Percentiles rank a stretch among this genome's conserved stretches.
Conservation (phyloP, 192 early-diverging fungal species). For the Geranomyces michiganensis region DNA sequence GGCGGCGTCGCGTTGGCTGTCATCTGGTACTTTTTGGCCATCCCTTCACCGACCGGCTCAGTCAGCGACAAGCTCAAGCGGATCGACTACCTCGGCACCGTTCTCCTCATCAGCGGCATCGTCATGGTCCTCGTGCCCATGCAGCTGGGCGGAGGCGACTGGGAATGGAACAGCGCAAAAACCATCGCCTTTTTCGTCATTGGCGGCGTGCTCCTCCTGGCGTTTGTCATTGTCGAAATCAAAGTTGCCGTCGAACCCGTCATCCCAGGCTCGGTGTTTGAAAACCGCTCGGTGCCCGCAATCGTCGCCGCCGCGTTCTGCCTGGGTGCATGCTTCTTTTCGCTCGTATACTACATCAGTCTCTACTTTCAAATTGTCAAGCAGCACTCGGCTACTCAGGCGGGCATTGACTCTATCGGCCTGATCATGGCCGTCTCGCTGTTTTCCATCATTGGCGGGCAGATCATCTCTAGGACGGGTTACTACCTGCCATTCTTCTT, state of each 20-base stretch:
- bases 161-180: conserved; percentile 61
- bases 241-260: conserved; percentile 69
- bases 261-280: conserved; percentile 67
- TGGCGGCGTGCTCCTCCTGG: conserved; percentile 46
- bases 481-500: conserved; percentile 67
- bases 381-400: conserved; percentile 68
- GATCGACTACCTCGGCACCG: conserved; percentile 70
- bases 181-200: conserved; percentile 64
- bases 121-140: conserved; percentile 70
- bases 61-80: conserved; percentile 60
- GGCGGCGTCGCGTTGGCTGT: conserved; percentile 66
- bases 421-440: conserved; percentile 75
- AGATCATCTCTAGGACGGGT: conserved; percentile 57
- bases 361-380: conserved; percentile 62
- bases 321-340: conserved; percentile 48
- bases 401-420: conserved; percentile 76
- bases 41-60: conserved; percentile 58
- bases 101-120: conserved; percentile 56
- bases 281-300: conserved; percentile 46
- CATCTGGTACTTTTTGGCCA: conserved; percentile 60
- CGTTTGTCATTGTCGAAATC: conserved; percentile 67
- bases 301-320: conserved; percentile 41
- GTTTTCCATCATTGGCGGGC: conserved; percentile 67
- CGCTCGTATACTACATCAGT: conserved; percentile 73
- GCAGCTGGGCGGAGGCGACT: conserved; percentile 72